Percentiles rank a stretch among this genome's conserved stretches.
These are phyloP conservation scores for Tulasnella sp. DNA, from an alignment of 768 basidiomycete genomes.

Conservation along the genomic window DNA sequence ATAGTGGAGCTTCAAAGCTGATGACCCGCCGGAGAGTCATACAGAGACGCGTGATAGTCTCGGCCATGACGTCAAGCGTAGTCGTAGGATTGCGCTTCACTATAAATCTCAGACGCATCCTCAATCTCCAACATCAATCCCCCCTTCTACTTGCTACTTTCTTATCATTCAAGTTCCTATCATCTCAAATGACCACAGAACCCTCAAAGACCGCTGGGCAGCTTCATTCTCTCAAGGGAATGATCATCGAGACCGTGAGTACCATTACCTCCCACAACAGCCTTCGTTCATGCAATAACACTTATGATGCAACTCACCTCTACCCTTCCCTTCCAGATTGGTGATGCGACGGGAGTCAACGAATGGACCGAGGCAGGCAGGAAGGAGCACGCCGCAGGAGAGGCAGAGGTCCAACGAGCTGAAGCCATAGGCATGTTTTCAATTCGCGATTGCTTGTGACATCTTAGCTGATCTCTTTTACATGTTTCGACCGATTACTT, in stretches of 20 bases:
- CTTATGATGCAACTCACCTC: neutral
- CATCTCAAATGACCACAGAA: neutral
- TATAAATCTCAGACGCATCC: too few species aligned
- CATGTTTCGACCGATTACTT: constrained; percentile 28
- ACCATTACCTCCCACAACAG: too few species aligned
- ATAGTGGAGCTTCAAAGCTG: too few species aligned
- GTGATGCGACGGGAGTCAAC: constrained; percentile 13
- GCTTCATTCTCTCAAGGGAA: constrained; percentile 33
- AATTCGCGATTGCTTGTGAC: neutral
- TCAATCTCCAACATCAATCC: too few species aligned
- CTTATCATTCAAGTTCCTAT: neutral
- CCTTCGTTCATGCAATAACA: too few species aligned
- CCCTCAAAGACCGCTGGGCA: constrained; percentile 24
- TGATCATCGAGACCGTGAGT: constrained; percentile 25
- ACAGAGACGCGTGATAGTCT: too few species aligned
- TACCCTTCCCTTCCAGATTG: neutral
- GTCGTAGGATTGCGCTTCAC: too few species aligned
- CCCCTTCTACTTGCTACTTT: too few species aligned
- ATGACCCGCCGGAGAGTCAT: too few species aligned
- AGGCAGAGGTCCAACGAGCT: constrained; percentile 20
- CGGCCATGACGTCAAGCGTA: too few species aligned
- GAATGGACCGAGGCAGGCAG: constrained; percentile 15
- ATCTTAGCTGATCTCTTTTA: too few species aligned
- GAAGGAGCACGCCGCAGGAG: constrained; percentile 19
- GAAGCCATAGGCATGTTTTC: constrained; percentile 14